A percentile compares a stretch with the other conserved stretches of the same genome.
These are phyloP conservation scores for Phytopythium mirpurense DNA, from an alignment of 352 stramenopile species.

Conservation along the genomic window DNA sequence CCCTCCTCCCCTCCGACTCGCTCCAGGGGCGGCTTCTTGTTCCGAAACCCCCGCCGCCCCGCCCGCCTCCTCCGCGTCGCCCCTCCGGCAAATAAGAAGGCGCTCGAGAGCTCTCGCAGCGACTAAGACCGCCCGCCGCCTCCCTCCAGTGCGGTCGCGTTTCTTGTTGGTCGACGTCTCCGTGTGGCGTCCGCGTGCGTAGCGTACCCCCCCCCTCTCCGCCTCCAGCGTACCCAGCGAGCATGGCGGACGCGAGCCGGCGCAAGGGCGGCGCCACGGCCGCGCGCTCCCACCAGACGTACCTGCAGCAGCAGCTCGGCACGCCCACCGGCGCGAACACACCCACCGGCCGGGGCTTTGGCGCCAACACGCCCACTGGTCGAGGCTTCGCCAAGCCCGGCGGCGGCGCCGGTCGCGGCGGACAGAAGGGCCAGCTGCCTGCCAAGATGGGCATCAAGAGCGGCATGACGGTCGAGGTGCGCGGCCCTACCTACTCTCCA, in stretches of 20 bases:
- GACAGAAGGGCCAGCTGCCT: conserved; percentile 31
- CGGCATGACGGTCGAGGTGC: conserved; percentile 81
- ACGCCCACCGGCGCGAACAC: conserved; percentile 11
- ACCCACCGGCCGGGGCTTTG: conserved; percentile 21
- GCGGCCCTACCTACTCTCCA: too few relatives aligned
- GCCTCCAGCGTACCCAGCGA: neutral
- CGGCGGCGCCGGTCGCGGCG: conserved; percentile 4
- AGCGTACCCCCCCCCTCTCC: neutral
- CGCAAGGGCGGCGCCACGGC: conserved; percentile 30
- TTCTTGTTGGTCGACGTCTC: neutral
- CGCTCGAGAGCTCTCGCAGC: neutral
- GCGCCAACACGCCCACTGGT: conserved; percentile 13
- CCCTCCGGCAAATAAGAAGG: neutral
- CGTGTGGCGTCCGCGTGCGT: neutral
- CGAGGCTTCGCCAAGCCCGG: conserved; percentile 17
- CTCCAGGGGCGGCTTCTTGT: neutral
- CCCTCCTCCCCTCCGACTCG: neutral
- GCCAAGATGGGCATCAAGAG: conserved; percentile 86
- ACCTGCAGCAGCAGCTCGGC: conserved; percentile 24
- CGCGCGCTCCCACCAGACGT: conserved; percentile 37
- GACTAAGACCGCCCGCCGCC: neutral
- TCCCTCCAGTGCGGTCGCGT: too few relatives aligned
- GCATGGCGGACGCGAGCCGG: conserved; percentile 44
- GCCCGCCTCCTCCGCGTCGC: too few relatives aligned
- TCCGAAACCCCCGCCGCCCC: neutral